Percentiles rank a stretch among this genome's conserved stretches.
Conservation (phyloP, 495 filamentous ascomycete species). For the Penicillium antarcticum region DNA sequence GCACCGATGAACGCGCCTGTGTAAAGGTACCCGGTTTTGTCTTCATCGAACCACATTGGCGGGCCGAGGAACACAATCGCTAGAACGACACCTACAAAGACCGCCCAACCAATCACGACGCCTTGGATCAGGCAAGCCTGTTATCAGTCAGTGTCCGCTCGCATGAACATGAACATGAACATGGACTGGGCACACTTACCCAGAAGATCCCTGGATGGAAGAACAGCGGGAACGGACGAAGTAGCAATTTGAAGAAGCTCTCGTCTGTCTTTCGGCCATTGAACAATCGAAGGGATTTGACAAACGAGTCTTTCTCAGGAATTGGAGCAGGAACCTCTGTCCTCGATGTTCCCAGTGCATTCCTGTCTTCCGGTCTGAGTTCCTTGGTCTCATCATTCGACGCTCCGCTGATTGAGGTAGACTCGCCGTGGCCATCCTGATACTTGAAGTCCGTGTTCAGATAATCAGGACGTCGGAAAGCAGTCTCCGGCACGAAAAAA, state of each 20-base stretch:
- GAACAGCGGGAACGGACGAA: conserved; percentile 63
- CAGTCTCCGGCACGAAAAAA: conserved; percentile 83
- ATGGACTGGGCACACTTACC: conserved; percentile 34
- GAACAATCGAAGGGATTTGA: conserved; percentile 63
- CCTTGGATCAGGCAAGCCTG: conserved; percentile 84
- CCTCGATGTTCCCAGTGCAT: not conserved
- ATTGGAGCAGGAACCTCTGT: conserved; percentile 8
- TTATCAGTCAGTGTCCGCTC: conserved; percentile 4
- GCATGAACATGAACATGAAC: not conserved
- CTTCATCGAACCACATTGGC: conserved; percentile 78
- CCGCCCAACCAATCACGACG: conserved; percentile 89
- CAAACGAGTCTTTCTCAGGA: conserved; percentile 48
- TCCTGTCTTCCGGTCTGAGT: conserved; percentile 1
- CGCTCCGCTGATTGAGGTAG: conserved; percentile 2
- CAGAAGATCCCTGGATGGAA: conserved; percentile 84
- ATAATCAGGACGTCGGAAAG: conserved; percentile 61
- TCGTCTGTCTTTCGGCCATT: conserved; percentile 76
- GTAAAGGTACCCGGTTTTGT: conserved; percentile 84
- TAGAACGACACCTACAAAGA: conserved; percentile 85
- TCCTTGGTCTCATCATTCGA: conserved; percentile 15
- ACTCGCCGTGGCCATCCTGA: conserved; percentile 10
- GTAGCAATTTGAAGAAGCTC: conserved; percentile 55
- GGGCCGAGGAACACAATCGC: conserved; percentile 77
- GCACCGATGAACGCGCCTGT: conserved; percentile 83
- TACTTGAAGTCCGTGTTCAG: conserved; percentile 60